phyloP scores from a whole-genome alignment of 345 rosid species.

The Salix dunnii region DNA sequence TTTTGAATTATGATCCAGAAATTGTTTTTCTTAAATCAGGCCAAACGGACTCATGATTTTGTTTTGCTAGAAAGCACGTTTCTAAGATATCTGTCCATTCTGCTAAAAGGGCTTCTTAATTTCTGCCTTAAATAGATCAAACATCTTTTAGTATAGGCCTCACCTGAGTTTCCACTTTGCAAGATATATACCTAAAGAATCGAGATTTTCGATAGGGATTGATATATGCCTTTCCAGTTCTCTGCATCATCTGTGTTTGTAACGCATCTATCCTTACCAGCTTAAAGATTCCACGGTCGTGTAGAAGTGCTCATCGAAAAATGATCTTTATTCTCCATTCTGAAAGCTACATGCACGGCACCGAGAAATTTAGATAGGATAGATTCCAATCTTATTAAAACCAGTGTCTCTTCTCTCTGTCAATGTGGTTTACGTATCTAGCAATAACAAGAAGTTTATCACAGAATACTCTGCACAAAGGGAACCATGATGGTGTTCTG shows the following conservation, averaged over 20 bases:
- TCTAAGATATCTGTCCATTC: not conserved
- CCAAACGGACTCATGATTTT: not conserved
- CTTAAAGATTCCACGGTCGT: not conserved
- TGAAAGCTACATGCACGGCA: not conserved
- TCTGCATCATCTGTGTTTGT: not conserved
- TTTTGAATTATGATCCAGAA: not conserved
- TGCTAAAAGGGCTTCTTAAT: not conserved
- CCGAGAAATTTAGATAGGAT: not conserved
- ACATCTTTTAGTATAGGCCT: not conserved
- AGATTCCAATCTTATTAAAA: not conserved
- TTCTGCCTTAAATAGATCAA: not conserved
- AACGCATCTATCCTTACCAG: not conserved
- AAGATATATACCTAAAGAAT: not conserved
- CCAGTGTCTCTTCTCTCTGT: not conserved
- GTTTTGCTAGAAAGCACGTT: not conserved
- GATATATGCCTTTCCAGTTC: not conserved
- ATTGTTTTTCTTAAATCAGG: not conserved
- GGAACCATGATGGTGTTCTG: not conserved
- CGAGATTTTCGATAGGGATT: not conserved
- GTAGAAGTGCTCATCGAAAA: not conserved
- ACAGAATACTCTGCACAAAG: not conserved
- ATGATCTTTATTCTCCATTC: not conserved
- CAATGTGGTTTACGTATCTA: not conserved
- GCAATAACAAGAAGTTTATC: not conserved
- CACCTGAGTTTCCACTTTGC: not conserved